These are phyloP conservation scores for Penicillium sp. DNA, from an alignment of 2,329 filamentous ascomycete genomes.

Conservation along the genomic window DNA sequence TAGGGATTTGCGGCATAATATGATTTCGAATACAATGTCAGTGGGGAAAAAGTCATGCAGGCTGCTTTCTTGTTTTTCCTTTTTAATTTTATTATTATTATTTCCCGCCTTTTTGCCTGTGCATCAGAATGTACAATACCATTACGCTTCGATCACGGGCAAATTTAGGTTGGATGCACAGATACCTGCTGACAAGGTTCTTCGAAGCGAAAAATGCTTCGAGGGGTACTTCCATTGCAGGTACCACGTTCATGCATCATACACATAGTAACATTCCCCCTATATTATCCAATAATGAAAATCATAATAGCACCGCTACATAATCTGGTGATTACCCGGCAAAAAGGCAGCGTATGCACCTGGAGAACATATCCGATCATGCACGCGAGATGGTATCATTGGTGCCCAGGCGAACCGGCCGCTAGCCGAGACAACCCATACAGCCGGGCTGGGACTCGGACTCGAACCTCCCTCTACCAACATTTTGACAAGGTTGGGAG, in stretches of 20 bases:
- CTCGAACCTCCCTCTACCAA: no score
- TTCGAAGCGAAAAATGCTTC: conserved; percentile 1
- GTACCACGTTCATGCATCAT: background rate
- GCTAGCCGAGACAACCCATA: background rate
- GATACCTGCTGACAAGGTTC: background rate
- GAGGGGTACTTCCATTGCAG: background rate
- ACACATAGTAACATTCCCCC: background rate
- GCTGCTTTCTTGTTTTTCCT: background rate
- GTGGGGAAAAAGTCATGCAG: background rate
- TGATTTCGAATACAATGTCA: background rate
- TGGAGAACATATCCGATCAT: conserved; percentile 23
- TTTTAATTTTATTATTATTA: background rate
- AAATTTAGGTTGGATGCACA: conserved; percentile 3
- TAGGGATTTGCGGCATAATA: background rate
- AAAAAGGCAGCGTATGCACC: background rate
- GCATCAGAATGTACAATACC: background rate
- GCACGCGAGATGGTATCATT: conserved; percentile 21
- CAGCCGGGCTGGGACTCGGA: background rate
- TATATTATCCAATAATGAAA: no score
- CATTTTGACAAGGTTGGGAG: no score
- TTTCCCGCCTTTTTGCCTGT: background rate
- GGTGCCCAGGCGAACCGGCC: conserved; percentile 18
- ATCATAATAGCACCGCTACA: no score
- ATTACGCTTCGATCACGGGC: background rate
- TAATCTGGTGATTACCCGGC: background rate